Percentiles rank a stretch among this genome's conserved stretches.
These are phyloP conservation scores for Parsonsia alboflavescens DNA, from an alignment of 257 asterid species.

Conservation along the genomic window DNA sequence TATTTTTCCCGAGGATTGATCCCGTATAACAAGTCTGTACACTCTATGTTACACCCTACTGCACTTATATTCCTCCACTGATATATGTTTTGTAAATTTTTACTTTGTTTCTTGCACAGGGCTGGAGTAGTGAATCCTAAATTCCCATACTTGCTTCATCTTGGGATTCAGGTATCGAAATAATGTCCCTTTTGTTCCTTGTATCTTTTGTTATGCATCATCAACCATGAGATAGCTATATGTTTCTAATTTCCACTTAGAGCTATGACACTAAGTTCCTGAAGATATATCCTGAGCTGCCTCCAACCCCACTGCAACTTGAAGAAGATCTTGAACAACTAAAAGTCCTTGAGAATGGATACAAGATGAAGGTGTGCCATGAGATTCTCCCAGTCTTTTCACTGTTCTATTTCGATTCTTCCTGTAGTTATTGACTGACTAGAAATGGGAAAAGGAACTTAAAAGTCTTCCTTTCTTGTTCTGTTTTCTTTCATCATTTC, in stretches of 20 bases:
- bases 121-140: constrained; percentile 61
- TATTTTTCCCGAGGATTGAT: constrained; percentile 80
- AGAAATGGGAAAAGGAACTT: neutral
- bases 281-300: constrained; percentile 56
- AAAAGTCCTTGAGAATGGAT: constrained; percentile 93
- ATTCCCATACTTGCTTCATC: constrained; percentile 84
- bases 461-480: too few relatives aligned
- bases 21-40: constrained; percentile 77
- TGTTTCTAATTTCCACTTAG: constrained; percentile 32
- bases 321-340: constrained; percentile 97
- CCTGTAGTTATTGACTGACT: neutral
- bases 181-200: neutral
- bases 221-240: constrained; percentile 4
- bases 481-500: too few relatives aligned
- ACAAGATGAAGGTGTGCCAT: constrained; percentile 74
- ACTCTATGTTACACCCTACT: constrained; percentile 7
- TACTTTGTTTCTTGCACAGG: constrained; percentile 34
- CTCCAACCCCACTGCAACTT: constrained; percentile 79
- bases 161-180: constrained; percentile 73
- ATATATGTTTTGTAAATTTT: constrained; percentile 6
- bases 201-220: neutral
- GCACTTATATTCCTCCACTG: neutral
- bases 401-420: neutral
- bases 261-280: constrained; percentile 85
- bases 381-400: neutral